phyloP scores from a whole-genome alignment of 306 rosid genomes.

The Senna tora region DNA sequence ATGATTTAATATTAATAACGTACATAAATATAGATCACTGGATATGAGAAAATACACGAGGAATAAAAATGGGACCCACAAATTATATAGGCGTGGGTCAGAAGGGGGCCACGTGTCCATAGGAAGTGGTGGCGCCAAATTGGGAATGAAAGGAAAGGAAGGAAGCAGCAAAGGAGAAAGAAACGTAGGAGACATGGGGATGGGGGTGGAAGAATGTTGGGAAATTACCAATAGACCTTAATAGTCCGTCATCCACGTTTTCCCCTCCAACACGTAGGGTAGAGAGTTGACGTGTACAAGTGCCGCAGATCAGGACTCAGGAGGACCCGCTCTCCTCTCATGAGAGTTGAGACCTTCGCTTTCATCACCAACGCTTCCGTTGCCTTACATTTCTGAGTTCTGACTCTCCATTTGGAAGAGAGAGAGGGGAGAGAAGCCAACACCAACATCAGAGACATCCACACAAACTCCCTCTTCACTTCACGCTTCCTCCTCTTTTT shows the following conservation, averaged over 20 bases:
- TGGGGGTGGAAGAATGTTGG: background rate
- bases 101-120: slow-evolving; percentile 11
- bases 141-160: background rate
- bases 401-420: slow-evolving; percentile 23
- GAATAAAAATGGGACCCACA: background rate
- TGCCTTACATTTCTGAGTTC: slow-evolving; percentile 29
- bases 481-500: background rate
- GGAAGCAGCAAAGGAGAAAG: background rate
- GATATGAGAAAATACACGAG: no score
- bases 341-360: background rate
- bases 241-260: background rate
- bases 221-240: background rate
- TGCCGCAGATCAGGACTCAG: slow-evolving; percentile 44
- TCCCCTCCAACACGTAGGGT: slow-evolving; percentile 6
- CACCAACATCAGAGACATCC: background rate
- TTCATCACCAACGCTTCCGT: background rate
- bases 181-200: background rate
- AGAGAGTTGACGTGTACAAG: slow-evolving; percentile 38
- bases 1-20: no score
- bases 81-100: background rate
- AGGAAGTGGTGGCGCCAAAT: background rate
- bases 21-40: no score
- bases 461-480: slow-evolving; percentile 14
- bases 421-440: background rate
- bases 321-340: slow-evolving; percentile 44